phyloP scores from a whole-genome alignment of 225 moss, liverwort and hornwort species.

The Anthoceros angustus region DNA sequence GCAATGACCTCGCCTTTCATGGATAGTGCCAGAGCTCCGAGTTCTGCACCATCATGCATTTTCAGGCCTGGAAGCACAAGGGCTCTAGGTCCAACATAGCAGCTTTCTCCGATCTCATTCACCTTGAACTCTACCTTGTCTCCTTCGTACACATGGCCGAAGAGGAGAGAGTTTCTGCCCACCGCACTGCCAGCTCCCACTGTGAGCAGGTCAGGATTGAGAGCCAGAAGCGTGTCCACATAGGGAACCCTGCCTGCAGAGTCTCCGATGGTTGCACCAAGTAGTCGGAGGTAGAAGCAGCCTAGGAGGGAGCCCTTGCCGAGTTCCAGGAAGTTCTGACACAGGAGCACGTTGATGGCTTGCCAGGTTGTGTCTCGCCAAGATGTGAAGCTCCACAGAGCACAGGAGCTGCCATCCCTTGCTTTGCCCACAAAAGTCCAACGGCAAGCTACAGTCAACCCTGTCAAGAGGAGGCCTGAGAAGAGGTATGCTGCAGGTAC shows the following conservation, averaged over 20 bases:
- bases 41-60: constrained; percentile 23
- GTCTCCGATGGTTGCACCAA: constrained; percentile 10
- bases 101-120: constrained; percentile 18
- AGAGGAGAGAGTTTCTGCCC: constrained; percentile 21
- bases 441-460: neutral
- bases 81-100: constrained; percentile 16
- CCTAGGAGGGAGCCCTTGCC: constrained; percentile 10
- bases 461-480: constrained; percentile 5
- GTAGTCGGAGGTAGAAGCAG: constrained; percentile 5
- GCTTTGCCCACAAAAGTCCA: constrained; percentile 4
- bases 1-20: constrained; percentile 26
- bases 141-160: constrained; percentile 30
- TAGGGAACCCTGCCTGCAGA: neutral
- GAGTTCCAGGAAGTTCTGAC: constrained; percentile 10
- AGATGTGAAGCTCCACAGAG: constrained; percentile 6
- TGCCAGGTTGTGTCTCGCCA: constrained; percentile 13
- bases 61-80: constrained; percentile 18
- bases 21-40: constrained; percentile 14
- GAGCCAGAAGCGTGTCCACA: constrained; percentile 14
- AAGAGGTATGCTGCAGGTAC: constrained; percentile 4
- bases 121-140: constrained; percentile 18
- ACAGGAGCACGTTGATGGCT: constrained; percentile 9
- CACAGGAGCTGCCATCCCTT: neutral
- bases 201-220: constrained; percentile 24
- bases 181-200: constrained; percentile 19